Base-by-base conservation (phyloP, 2,329 filamentous ascomycete species). In the Xylariaceae sp. region DNA sequence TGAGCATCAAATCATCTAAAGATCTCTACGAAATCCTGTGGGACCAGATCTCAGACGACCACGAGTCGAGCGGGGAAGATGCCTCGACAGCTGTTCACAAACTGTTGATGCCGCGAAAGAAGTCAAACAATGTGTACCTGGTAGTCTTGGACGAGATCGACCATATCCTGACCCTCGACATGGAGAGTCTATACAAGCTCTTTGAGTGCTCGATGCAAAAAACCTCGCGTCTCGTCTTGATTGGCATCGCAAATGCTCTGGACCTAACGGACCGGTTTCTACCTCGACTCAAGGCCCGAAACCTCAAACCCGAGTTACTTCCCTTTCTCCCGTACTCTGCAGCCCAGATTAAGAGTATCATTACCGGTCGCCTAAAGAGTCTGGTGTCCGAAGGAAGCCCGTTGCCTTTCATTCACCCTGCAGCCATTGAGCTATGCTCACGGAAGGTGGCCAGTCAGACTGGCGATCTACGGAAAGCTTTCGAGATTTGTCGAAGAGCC, bases 211-310 rank as follows among this genome's bases (percentile, higher is more conserved):
- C 93, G 1, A 73, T 98, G 59, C 81, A 88, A 51, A 83, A 83
- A 52, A 79, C 80, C 2, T 96, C 93, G 0, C 82, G 80, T 17
- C 81, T 98, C 5, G 74, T 93, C 27, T 74, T 98, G 16, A 80
- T 98, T 40, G 93, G 93, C 38, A 95, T 98, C 60, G 93, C 93
- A 56, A 98, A 98, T 61, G 93, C 93, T 4, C 75, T 98, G 43
- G 93, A 98, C 63, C 74, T 98, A 45, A 98, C 93, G 0, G 93
- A 97, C 63, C 87, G 93, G 8, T 95, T 96, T 57, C 76, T 98
- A 17, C 93, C 93, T 40, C 86, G 92, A 41, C 79, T 98, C 51
- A 97, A 97, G 71, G 83, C 90, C 17, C 88, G 90, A 59, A 94
- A 94, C 58, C 73, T 98, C 52, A 95, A 91, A 69, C 93, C 93